Conservation (phyloP, 139 green algal genomes). For the Tetradesmus obliquus region DNA sequence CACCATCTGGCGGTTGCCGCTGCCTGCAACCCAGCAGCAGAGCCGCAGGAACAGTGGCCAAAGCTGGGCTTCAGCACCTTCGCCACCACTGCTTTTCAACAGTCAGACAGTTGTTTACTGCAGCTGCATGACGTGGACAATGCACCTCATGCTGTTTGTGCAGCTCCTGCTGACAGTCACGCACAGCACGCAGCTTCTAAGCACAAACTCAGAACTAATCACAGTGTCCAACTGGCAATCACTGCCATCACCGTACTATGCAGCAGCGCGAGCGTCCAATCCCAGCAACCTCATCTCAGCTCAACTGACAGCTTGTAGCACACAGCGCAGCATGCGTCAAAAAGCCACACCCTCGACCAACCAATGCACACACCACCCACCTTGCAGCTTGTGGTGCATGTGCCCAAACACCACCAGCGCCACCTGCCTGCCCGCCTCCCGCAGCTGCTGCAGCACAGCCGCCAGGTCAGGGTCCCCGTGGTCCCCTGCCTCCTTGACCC, state of each 20-base stretch:
- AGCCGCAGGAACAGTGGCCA: neutral
- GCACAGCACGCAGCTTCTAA: neutral
- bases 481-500: slow-evolving; percentile 56
- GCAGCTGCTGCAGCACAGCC: slow-evolving; percentile 54
- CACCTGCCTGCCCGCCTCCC: slow-evolving; percentile 33
- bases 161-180: neutral
- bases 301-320: no score
- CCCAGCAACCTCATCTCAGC: no score
- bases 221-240: no score
- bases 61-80: neutral
- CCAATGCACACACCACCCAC: neutral
- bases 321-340: no score
- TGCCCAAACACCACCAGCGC: slow-evolving; percentile 76
- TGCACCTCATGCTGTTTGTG: neutral
- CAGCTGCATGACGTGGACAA: neutral
- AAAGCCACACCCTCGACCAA: no score
- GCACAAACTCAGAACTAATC: no score
- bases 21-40: slow-evolving; percentile 32
- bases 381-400: slow-evolving; percentile 77
- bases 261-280: no score
- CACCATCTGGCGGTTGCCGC: slow-evolving; percentile 65
- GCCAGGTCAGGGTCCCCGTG: slow-evolving; percentile 72
- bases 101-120: neutral
- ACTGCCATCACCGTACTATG: no score
- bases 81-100: neutral